Conservation (phyloP, 305 asterid genomes). For the Fraxinus platypoda region DNA sequence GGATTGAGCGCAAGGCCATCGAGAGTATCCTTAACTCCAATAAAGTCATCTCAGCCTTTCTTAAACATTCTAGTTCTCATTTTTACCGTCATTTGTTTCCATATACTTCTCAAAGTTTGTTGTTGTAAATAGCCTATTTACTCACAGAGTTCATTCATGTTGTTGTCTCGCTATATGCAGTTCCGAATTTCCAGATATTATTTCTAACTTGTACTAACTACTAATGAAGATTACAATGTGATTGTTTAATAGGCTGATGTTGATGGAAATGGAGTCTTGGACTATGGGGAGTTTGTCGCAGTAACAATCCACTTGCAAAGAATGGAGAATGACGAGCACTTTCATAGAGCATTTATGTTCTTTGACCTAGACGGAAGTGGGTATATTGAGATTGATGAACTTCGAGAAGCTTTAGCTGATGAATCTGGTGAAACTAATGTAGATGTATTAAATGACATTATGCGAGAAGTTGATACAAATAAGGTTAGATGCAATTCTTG, state of each 20-base stretch:
- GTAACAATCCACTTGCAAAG: slow-evolving; percentile 96
- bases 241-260: slow-evolving; percentile 70
- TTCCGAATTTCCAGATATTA: not conserved
- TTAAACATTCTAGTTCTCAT: not conserved
- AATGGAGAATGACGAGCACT: slow-evolving; percentile 89
- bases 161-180: not conserved
- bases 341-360: slow-evolving; percentile 87
- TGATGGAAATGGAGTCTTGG: slow-evolving; percentile 91
- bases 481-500: slow-evolving; percentile 52
- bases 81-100: not conserved
- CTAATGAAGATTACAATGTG: slow-evolving; percentile 21
- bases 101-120: not conserved
- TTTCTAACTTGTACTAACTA: not conserved
- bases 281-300: slow-evolving; percentile 97
- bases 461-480: slow-evolving; percentile 93
- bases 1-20: not conserved
- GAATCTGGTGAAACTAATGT: slow-evolving; percentile 80
- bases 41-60: not conserved
- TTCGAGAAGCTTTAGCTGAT: slow-evolving; percentile 71
- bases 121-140: not conserved
- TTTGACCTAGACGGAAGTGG: slow-evolving; percentile 93
- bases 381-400: slow-evolving; percentile 79
- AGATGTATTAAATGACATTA: slow-evolving; percentile 61
- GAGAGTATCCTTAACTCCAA: not conserved
- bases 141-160: not conserved